phyloP scores from a whole-genome alignment of 306 rosid genomes.

The Medicago truncatula region DNA sequence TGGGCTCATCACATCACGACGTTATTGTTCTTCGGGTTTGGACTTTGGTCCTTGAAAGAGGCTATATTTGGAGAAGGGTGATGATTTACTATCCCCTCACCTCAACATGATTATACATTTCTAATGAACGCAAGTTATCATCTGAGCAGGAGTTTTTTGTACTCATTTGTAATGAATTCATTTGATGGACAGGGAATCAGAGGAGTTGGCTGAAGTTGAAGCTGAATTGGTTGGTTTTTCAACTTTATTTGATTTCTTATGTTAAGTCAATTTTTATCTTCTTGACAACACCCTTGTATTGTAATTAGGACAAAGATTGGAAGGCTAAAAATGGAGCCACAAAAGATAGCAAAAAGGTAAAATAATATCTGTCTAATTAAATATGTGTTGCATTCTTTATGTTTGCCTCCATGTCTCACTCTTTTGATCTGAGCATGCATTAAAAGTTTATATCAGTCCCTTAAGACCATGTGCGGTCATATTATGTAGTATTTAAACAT shows the following conservation, averaged over 20 bases:
- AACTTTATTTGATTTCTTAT: conserved; percentile 19
- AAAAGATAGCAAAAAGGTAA: conserved; percentile 73
- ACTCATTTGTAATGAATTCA: conserved; percentile 41
- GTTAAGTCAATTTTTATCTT: conserved; percentile 14
- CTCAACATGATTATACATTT: conserved; percentile 33
- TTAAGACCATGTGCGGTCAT: conserved; percentile 24
- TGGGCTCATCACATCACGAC: conserved; percentile 91
- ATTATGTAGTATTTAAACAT: not conserved
- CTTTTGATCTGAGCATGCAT: not conserved
- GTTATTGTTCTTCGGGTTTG: conserved; percentile 80
- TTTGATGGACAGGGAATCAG: conserved; percentile 66
- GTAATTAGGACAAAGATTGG: conserved; percentile 64
- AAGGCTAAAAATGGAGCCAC: conserved; percentile 56
- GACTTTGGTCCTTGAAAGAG: conserved; percentile 91
- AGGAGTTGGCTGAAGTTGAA: conserved; percentile 96
- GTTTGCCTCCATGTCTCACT: conserved; percentile 12
- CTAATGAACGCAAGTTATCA: conserved; percentile 1
- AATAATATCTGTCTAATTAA: conserved; percentile 16
- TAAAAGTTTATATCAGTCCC: not conserved
- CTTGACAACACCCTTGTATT: conserved; percentile 39
- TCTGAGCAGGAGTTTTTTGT: conserved; percentile 20
- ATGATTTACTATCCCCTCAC: conserved; percentile 34
- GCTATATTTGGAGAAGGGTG: conserved; percentile 78
- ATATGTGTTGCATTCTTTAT: conserved; percentile 22
- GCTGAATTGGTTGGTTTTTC: conserved; percentile 71